Percentiles rank a stretch among this genome's conserved stretches.
Conservation (phyloP, 2,329 filamentous ascomycete genomes). For the Aspergillus japonicus region DNA sequence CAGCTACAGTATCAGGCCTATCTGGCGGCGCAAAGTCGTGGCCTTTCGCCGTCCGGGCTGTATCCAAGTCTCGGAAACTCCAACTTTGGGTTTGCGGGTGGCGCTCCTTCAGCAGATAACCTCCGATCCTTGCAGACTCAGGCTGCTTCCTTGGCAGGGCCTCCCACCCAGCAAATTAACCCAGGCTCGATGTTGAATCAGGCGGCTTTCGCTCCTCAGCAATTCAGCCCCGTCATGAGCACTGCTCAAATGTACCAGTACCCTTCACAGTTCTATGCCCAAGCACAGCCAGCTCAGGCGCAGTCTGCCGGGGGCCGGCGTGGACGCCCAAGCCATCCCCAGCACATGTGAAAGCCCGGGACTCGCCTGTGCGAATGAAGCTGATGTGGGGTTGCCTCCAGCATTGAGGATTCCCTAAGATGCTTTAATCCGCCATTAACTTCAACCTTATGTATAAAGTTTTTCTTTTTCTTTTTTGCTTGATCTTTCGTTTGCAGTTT, state of each 20-base stretch:
- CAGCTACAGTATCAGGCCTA: conserved; percentile 60
- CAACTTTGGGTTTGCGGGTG: conserved; percentile 45
- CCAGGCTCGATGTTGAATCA: conserved; percentile 50
- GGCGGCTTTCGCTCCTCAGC: conserved; percentile 45
- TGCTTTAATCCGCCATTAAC: conserved; percentile 31
- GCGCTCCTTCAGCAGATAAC: conserved; percentile 28
- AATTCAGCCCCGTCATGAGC: conserved; percentile 47
- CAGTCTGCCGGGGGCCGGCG: conserved; percentile 51
- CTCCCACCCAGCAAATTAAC: conserved; percentile 35
- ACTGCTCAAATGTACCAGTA: conserved; percentile 53
- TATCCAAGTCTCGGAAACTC: conserved; percentile 48
- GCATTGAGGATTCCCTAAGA: conserved; percentile 34
- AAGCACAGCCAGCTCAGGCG: conserved; percentile 44
- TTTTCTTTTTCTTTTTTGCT: conserved; percentile 18
- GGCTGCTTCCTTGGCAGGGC: conserved; percentile 36
- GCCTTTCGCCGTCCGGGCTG: conserved; percentile 44
- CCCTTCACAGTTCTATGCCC: conserved; percentile 51
- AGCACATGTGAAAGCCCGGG: conserved; percentile 2
- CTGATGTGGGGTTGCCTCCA: conserved; percentile 20
- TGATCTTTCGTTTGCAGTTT: conserved; percentile 16
- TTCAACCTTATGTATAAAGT: conserved; percentile 40
- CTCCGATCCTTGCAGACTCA: conserved; percentile 43
- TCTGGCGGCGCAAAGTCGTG: conserved; percentile 48
- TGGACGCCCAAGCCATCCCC: conserved; percentile 51
- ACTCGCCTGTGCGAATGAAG: not conserved